Conservation (phyloP, 371 early-diverging fungal species). For the Apophysomyces ossiformis region DNA sequence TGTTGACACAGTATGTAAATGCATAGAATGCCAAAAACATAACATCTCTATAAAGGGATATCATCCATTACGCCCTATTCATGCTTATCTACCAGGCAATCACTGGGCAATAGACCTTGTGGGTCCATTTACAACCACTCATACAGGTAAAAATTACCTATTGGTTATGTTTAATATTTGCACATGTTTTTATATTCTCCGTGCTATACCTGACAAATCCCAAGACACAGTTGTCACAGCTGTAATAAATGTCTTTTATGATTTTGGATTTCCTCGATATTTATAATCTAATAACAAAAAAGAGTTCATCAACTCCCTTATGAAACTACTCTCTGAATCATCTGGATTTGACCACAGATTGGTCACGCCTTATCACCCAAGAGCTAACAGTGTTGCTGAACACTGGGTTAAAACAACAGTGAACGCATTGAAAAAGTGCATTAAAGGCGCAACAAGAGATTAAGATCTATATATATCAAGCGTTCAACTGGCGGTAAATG, state of each 20-base stretch:
- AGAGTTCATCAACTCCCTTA: slow-evolving; percentile 25
- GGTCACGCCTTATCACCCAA: too few relatives aligned
- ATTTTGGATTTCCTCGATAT: slow-evolving; percentile 27
- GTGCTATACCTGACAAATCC: slow-evolving; percentile 27
- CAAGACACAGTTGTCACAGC: slow-evolving; percentile 23
- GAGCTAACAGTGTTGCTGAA: slow-evolving; percentile 13
- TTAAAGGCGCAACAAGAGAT: slow-evolving; percentile 16
- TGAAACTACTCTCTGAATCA: neutral
- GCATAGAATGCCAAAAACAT: too few relatives aligned
- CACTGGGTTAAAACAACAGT: slow-evolving; percentile 20
- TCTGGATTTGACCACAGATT: neutral
- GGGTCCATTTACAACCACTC: too few relatives aligned
- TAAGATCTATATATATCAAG: slow-evolving; percentile 24
- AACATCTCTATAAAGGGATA: too few relatives aligned
- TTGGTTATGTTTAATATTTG: slow-evolving; percentile 25
- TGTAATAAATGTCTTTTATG: slow-evolving; percentile 24
- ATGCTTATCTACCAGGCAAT: too few relatives aligned
- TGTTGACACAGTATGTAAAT: too few relatives aligned
- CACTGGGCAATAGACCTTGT: too few relatives aligned
- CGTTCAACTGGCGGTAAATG: slow-evolving; percentile 15
- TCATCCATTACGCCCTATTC: too few relatives aligned
- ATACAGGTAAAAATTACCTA: slow-evolving; percentile 12
- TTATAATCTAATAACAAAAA: slow-evolving; percentile 33
- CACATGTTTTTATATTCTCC: slow-evolving; percentile 27
- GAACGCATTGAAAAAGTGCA: slow-evolving; percentile 14